Evolutionary conservation across 1,139 yeast species (phyloP), one percentile per base, ranked within the genome.

Genomic region (Pichia sp.): DNA sequence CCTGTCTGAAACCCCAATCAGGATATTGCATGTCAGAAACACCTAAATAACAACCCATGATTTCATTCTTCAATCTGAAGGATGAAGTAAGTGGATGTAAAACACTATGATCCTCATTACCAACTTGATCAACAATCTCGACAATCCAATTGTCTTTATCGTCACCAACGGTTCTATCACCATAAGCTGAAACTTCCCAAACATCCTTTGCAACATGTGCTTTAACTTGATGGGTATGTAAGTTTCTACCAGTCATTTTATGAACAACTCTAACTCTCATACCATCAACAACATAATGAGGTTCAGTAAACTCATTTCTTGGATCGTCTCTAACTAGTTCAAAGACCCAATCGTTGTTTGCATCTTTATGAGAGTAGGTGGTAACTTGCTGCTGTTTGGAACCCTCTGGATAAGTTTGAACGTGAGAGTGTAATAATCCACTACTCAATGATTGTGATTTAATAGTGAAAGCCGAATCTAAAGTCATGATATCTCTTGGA

Each of bases 1-100:
- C 92, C 71, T 94, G 99, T 67, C 94, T 81, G 77, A 87, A 94
- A 52, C 99, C 99, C 99, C 99, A 94, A 46, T 80, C 88, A 39
- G 99, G 99, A 55, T 88, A 75, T 44, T 74, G 65, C 55, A 70
- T 69, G 51, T 95, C 96, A 40, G 94, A 75, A 45, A 88, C 90
- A 51, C 87, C 83, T 58, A 94, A 73, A 65, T 92, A 92, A 69
- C 98, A 94, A 49, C 82, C 81, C 64, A 87, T 61, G 34, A 67
- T 75, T 50, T 72, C 73, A 60, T 79, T 79, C 54, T 71, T 79
- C 56, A 94, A 73, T 65, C 98, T 81, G 68, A 94, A 75, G 2
- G 94, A 79, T 5, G 95, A 71, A 36, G 96, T 83, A 62, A 94
- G 74, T 38, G 97, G 95, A 66, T 92, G 98, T 47, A 92, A 66